These are phyloP conservation scores for Colletotrichum sojae DNA, from an alignment of 2,329 filamentous ascomycete species.

Conservation along the genomic window DNA sequence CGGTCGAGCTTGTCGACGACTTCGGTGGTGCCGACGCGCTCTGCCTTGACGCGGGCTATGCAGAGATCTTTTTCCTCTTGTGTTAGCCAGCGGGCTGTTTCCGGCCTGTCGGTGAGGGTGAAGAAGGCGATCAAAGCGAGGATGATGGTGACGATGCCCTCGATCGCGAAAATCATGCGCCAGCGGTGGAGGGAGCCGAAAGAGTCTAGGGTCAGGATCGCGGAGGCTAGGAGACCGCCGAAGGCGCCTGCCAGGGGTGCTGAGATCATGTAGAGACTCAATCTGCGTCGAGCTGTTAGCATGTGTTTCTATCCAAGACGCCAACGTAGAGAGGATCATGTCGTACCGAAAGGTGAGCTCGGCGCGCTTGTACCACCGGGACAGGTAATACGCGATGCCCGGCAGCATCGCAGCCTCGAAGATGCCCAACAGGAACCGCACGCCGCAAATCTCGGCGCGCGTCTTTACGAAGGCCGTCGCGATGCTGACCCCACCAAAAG, in stretches of 20 bases:
- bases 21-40: constrained; percentile 71
- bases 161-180: constrained; percentile 80
- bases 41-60: constrained; percentile 76
- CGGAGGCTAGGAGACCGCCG: constrained; percentile 76
- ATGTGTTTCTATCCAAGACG: too few species aligned
- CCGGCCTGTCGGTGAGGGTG: constrained; percentile 78
- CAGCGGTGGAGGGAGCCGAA: constrained; percentile 71
- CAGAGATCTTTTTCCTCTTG: constrained; percentile 77
- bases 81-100: constrained; percentile 76
- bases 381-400: constrained; percentile 81
- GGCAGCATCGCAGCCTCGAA: constrained; percentile 84
- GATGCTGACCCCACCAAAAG: constrained; percentile 75
- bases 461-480: constrained; percentile 76
- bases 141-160: constrained; percentile 70
- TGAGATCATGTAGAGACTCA: constrained; percentile 79
- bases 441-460: constrained; percentile 66
- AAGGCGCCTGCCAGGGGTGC: constrained; percentile 80
- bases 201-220: constrained; percentile 72
- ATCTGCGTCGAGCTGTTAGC: constrained; percentile 20
- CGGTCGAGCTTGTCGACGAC: constrained; percentile 76
- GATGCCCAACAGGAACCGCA: constrained; percentile 77
- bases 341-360: constrained; percentile 73
- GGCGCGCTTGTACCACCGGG: constrained; percentile 78
- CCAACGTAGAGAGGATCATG: too few species aligned
- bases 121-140: constrained; percentile 71